These are phyloP conservation scores for Monosporozyma unispora DNA, from an alignment of 805 yeast species.

Conservation along the genomic window DNA sequence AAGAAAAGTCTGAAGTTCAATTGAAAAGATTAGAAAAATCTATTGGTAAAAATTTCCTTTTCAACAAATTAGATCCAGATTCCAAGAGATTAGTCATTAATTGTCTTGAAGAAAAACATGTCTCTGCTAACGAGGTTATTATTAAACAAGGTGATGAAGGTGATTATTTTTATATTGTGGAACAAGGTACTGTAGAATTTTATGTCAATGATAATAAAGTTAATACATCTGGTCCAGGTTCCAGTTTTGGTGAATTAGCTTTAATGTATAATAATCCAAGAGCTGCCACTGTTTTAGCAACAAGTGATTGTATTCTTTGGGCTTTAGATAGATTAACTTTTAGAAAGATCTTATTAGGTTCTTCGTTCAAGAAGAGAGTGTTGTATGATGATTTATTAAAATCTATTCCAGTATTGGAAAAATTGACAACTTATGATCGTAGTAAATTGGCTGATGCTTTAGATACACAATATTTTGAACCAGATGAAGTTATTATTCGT, in stretches of 20 bases:
- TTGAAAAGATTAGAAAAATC: slow-evolving; percentile 57
- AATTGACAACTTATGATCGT: slow-evolving; percentile 72
- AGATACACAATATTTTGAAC: slow-evolving; percentile 59
- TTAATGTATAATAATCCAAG: slow-evolving; percentile 96
- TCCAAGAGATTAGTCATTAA: slow-evolving; percentile 68
- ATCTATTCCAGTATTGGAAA: slow-evolving; percentile 73
- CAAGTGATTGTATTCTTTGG: slow-evolving; percentile 71
- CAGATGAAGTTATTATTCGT: slow-evolving; percentile 65
- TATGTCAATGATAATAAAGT: slow-evolving; percentile 58
- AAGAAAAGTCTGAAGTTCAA: slow-evolving; percentile 55
- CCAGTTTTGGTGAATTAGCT: slow-evolving; percentile 94
- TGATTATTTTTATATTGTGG: slow-evolving; percentile 12
- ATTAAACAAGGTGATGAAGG: slow-evolving; percentile 25
- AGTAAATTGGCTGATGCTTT: slow-evolving; percentile 92
- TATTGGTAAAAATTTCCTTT: slow-evolving; percentile 74
- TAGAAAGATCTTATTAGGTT: slow-evolving; percentile 72
- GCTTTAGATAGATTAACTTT: slow-evolving; percentile 89
- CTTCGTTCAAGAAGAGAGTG: slow-evolving; percentile 80
- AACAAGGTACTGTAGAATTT: slow-evolving; percentile 68
- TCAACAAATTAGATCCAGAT: slow-evolving; percentile 71
- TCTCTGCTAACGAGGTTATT: slow-evolving; percentile 45
- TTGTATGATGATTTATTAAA: slow-evolving; percentile 84
- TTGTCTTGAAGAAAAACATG: slow-evolving; percentile 71
- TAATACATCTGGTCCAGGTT: slow-evolving; percentile 68
- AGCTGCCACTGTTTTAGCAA: slow-evolving; percentile 85